These are phyloP conservation scores for Xerocomus nothofagi DNA, from an alignment of 1,284 basidiomycete genomes.

Conservation along the genomic window DNA sequence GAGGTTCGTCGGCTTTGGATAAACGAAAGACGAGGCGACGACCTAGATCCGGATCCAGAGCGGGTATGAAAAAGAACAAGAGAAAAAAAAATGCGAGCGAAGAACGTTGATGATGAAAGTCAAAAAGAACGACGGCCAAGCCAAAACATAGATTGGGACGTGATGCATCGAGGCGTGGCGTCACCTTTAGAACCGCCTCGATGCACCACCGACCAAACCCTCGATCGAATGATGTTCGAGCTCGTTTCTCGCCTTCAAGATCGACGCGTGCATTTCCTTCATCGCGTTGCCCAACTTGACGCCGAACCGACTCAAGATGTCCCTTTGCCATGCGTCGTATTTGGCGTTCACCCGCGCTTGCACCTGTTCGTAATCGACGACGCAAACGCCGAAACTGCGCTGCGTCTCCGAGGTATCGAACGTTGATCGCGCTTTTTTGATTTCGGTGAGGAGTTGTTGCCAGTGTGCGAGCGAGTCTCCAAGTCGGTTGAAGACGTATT, in stretches of 20 bases:
- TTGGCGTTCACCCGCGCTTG: slow-evolving; percentile 97
- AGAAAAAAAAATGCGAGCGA: background rate
- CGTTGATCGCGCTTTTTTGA: slow-evolving; percentile 93
- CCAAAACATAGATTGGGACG: background rate
- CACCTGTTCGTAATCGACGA: slow-evolving; percentile 97
- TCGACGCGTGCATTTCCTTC: slow-evolving; percentile 94
- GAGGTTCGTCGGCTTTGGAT: background rate
- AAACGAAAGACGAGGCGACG: slow-evolving; percentile 7
- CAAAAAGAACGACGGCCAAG: background rate
- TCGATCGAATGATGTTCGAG: slow-evolving; percentile 83
- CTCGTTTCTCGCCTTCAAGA: slow-evolving; percentile 91
- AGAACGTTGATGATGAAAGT: background rate
- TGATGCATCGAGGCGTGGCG: background rate
- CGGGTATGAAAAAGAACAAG: slow-evolving; percentile 6
- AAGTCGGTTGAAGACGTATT: slow-evolving; percentile 92
- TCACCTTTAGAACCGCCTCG: slow-evolving; percentile 40
- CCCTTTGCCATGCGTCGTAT: slow-evolving; percentile 97
- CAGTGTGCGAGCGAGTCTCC: slow-evolving; percentile 92
- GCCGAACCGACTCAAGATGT: slow-evolving; percentile 91
- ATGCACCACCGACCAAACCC: slow-evolving; percentile 49
- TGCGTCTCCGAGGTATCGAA: slow-evolving; percentile 97
- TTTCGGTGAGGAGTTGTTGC: slow-evolving; percentile 94
- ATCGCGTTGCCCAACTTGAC: slow-evolving; percentile 89
- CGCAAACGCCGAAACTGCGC: slow-evolving; percentile 88
- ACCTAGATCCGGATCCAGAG: slow-evolving; percentile 22